phyloP scores from a whole-genome alignment of 2,329 filamentous ascomycete genomes.

The Nothophoma quercina region DNA sequence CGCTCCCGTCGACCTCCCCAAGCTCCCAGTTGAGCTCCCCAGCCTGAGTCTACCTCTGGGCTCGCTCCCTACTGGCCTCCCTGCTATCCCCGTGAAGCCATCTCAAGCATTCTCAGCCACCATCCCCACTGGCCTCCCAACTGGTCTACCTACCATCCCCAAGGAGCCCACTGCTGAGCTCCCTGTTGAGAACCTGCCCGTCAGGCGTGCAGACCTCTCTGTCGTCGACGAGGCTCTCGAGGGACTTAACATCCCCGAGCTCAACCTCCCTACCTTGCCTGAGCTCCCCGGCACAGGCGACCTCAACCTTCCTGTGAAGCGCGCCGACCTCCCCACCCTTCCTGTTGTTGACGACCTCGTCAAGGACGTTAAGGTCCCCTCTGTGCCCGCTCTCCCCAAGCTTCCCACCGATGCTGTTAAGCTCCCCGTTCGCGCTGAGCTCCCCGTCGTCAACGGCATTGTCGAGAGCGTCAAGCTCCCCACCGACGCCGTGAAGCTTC shows the following conservation, averaged over 20 bases:
- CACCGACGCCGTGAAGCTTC: neutral
- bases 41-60: neutral
- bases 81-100: neutral
- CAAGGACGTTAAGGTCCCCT: neutral
- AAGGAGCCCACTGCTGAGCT: neutral
- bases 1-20: slow-evolving; percentile 11
- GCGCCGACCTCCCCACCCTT: neutral
- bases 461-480: neutral
- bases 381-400: neutral
- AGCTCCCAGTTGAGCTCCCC: neutral
- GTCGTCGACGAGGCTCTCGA: neutral
- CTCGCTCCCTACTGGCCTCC: neutral
- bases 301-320: neutral
- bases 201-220: neutral
- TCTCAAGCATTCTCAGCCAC: neutral
- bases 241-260: neutral
- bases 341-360: neutral
- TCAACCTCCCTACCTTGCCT: neutral
- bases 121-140: neutral
- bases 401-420: neutral
- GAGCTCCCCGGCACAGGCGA: neutral
- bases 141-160: neutral
- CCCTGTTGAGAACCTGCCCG: neutral
- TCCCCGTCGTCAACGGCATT: slow-evolving; percentile 1
- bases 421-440: neutral